Evolutionary conservation across 768 basidiomycete species (phyloP).

Genomic region (Imleria badia): DNA sequence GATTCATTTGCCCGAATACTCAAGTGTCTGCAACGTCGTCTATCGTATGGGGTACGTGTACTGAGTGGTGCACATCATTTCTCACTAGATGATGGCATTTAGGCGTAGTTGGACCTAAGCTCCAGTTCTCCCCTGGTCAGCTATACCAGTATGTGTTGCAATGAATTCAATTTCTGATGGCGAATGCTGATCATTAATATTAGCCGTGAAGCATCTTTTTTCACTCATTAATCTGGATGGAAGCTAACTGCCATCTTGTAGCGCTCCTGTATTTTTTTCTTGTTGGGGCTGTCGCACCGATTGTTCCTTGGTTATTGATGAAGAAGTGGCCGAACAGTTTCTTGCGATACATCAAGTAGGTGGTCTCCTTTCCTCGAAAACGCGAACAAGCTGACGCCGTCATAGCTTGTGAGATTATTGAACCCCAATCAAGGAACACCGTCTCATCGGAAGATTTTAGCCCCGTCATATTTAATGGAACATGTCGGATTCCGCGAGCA

Average conservation of each 20-base stretch:
- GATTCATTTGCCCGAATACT: slow-evolving; percentile 51
- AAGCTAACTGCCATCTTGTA: slow-evolving; percentile 30
- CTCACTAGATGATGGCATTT: slow-evolving; percentile 22
- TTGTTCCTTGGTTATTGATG: slow-evolving; percentile 61
- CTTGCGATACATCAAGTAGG: slow-evolving; percentile 68
- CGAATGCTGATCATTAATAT: slow-evolving; percentile 14
- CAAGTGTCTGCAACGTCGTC: slow-evolving; percentile 58
- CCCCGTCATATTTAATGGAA: slow-evolving; percentile 67
- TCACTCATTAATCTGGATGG: neutral
- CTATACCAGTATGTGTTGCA: slow-evolving; percentile 53
- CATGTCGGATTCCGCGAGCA: slow-evolving; percentile 73
- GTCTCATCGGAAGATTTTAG: slow-evolving; percentile 22
- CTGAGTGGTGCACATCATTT: neutral
- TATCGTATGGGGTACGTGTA: slow-evolving; percentile 43
- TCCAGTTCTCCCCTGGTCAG: slow-evolving; percentile 54
- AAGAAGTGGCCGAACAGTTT: slow-evolving; percentile 62
- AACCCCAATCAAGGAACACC: neutral
- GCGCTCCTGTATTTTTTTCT: slow-evolving; percentile 74
- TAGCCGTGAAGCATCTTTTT: slow-evolving; percentile 19
- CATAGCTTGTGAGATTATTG: slow-evolving; percentile 13
- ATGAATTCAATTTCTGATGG: neutral
- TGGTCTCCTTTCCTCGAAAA: slow-evolving; percentile 10
- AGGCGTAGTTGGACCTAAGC: slow-evolving; percentile 68
- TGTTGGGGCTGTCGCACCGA: slow-evolving; percentile 64
- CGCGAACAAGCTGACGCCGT: slow-evolving; percentile 7